Evolutionary conservation across 305 asterid genomes (phyloP), one percentile per base, ranked within the genome.

Genomic region (Striga hermonthica): DNA sequence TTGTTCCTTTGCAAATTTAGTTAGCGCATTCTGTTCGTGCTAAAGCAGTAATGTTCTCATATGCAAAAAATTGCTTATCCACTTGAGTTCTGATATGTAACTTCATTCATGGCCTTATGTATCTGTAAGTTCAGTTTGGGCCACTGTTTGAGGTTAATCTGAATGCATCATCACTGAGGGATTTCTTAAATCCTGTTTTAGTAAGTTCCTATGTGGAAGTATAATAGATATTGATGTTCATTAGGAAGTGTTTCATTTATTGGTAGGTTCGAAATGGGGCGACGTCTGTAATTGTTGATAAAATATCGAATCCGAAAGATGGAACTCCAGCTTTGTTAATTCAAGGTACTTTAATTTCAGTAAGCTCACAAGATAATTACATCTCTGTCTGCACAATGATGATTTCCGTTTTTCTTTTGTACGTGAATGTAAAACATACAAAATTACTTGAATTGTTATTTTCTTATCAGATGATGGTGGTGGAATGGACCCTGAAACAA

Each of bases 401-500:
- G 52, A 48, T 75, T 22, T 76, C 66, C 57, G 41, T 50, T 3
- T 1, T 13, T 50, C 35, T 50, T 50, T 5, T 50, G 57, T 41
- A 58, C 70, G 72, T 74, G 64, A 52, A 45, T 11, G 15, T 28
- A 63, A 13, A 59, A 67, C 74, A 47, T 59, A 28, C 60, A 38
- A 61, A 71, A 44, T 61, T 66, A 47, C 63, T 67, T 44, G 63
- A 47, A 65, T 67, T 44, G 63, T 65, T 71, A 62, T 70, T 60
- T 56, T 78, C 66, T 77, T 72, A 36, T 76, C 68, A 92, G 99
- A 90, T 75, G 82, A 90, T 79, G 96, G 97, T 58, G 97, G 95
- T 71, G 97, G 96, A 78, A 90, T 93, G 97, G 83, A 83, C 72
- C 92, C 86, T 38, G 92, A 80, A 74, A 92, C 89, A 58, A 85